phyloP scores from a whole-genome alignment of 306 rosid genomes.

The Dalbergia cultrata region DNA sequence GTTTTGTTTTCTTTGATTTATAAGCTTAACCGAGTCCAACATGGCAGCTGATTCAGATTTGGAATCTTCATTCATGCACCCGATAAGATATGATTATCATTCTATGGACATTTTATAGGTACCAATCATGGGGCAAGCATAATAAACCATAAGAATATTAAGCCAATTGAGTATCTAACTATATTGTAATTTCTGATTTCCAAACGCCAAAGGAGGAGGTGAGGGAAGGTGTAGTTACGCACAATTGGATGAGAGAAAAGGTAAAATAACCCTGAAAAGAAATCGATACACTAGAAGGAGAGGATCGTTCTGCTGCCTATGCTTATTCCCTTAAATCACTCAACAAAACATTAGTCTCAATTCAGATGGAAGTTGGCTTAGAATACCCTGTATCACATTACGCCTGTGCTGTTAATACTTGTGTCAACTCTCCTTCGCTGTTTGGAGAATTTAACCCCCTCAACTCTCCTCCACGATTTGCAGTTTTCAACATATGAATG shows the following conservation, averaged over 20 bases:
- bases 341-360: no score
- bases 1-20: background rate
- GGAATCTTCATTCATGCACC: conserved; percentile 35
- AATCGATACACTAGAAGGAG: background rate
- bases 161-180: background rate
- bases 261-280: background rate
- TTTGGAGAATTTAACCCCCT: no score
- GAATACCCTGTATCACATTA: no score
- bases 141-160: background rate
- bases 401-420: no score
- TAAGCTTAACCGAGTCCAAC: conserved; percentile 28
- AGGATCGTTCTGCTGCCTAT: no score
- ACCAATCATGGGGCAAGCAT: conserved; percentile 47
- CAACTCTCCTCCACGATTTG: no score
- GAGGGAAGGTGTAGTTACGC: no score
- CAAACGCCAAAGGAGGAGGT: background rate
- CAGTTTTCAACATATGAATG: no score
- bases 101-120: conserved; percentile 43
- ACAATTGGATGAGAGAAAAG: background rate
- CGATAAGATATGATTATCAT: conserved; percentile 34
- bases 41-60: conserved; percentile 44
- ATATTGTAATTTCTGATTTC: background rate
- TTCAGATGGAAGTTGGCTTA: no score
- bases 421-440: no score
- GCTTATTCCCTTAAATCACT: no score